Conservation (phyloP, 176 grass and related monocot genomes). For the Areca catechu region DNA sequence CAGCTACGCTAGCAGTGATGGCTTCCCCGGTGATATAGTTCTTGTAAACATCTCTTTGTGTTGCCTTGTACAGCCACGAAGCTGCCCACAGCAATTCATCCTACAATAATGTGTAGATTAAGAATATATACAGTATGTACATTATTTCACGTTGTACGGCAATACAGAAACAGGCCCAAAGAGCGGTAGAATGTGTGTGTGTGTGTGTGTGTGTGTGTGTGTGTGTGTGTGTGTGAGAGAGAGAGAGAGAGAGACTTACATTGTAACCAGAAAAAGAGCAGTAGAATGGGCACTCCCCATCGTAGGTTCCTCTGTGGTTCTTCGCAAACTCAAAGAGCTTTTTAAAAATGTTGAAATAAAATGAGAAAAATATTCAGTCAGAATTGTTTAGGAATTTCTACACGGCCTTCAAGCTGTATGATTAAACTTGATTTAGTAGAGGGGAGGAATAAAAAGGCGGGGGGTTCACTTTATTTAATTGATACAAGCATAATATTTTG, state of each 20-base stretch:
- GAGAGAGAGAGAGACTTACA: conserved; percentile 15
- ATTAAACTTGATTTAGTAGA: too few species aligned
- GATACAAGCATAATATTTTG: too few species aligned
- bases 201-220: too few species aligned
- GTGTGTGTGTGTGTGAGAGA: too few species aligned
- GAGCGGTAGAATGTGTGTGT: too few species aligned
- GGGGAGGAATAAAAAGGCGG: too few species aligned
- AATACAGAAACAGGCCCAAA: too few species aligned
- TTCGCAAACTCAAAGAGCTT: conserved; percentile 70
- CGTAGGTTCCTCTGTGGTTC: conserved; percentile 62
- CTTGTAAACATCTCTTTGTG: conserved; percentile 46
- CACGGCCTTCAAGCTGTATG: too few species aligned
- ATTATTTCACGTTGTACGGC: background rate
- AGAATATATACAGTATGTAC: too few species aligned
- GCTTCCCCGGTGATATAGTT: conserved; percentile 64
- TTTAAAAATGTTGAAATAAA: background rate
- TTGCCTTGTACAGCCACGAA: conserved; percentile 73
- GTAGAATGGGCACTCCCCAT: conserved; percentile 99
- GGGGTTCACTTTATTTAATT: too few species aligned
- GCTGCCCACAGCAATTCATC: conserved; percentile 96
- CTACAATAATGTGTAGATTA: conserved; percentile 13
- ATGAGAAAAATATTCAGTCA: background rate
- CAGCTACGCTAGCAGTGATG: conserved; percentile 67
- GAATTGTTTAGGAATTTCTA: too few species aligned
- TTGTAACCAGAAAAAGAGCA: conserved; percentile 94